Evolutionary conservation across 176 grass and related monocot species (phyloP), one percentile per base, ranked within the genome.

Genomic region (Musa acuminata): DNA sequence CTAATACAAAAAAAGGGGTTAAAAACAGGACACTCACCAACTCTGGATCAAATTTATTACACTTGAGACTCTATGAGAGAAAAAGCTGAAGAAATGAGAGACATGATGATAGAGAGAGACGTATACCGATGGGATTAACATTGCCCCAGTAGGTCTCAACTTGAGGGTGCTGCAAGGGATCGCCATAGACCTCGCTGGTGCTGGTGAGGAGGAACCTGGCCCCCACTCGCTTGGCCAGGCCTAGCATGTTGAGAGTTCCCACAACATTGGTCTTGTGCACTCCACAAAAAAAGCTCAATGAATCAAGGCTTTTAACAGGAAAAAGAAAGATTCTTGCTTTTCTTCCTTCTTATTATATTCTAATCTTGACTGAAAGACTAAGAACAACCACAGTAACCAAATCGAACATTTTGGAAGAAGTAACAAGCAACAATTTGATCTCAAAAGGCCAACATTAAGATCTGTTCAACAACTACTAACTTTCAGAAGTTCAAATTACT

Each of bases 61-160:
- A 43, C 35, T 43, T 43, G 35, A 43, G 35, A 43, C 5, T 43
- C 35, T 43, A 6, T 6, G 35, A 6, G 35, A 43, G 4, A 5
- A 43, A 43, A 43, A 43, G 35, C 35, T 43, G 35, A 43, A 43
- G 52, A 29, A 66, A 48, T 25, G 65, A 3, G 72, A 25, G 1
- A n/a, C 4, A 53, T 21, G n/a, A 65, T 62, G 16, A 49, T 78
- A 49, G 50, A 48, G 62, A 81, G 69, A 80, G 53, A 13, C 66
- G 11, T 24, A 71, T 92, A 92, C 92, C 92, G 13, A 96, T 96
- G 26, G 92, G 92, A 77, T 96, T 96, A 69, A 96, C 92, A 64
- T 96, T 96, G 85, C 92, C 92, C 92, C 92, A 96, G 85, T 96
- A 96, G 53, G 92, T 96, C 85, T 96, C 89, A 53, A 96, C 92